Evolutionary conservation across 345 rosid species (phyloP).

Genomic region (Salix purpurea): DNA sequence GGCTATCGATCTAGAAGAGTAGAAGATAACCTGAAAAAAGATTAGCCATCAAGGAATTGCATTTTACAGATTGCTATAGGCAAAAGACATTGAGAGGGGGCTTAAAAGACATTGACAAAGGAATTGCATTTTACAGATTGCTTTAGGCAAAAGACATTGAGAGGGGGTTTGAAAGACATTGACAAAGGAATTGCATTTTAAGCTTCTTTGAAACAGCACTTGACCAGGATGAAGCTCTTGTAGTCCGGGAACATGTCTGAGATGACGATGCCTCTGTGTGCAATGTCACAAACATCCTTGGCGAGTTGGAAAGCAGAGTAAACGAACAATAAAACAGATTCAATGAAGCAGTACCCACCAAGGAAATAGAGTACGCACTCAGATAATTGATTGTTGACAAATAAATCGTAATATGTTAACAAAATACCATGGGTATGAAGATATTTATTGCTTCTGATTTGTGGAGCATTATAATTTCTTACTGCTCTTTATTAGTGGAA

Average conservation of each 20-base stretch:
- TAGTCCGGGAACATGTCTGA: slow-evolving; percentile 62
- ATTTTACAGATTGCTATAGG: neutral
- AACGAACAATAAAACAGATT: slow-evolving; percentile 37
- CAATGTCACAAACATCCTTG: slow-evolving; percentile 63
- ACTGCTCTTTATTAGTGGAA: neutral
- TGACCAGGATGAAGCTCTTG: slow-evolving; percentile 65
- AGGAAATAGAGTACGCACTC: neutral
- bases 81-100: neutral
- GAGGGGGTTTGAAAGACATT: neutral
- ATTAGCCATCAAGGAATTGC: slow-evolving; percentile 5
- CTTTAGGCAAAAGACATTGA: neutral
- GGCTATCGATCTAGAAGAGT: slow-evolving; percentile 60
- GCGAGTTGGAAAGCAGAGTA: slow-evolving; percentile 65
- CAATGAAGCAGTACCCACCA: slow-evolving; percentile 60
- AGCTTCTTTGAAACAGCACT: neutral
- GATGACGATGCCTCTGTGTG: slow-evolving; percentile 58
- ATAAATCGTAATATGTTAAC: neutral
- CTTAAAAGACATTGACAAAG: neutral
- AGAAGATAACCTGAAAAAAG: slow-evolving; percentile 47
- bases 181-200: too few relatives aligned
- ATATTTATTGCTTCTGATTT: neutral
- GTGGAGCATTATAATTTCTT: neutral
- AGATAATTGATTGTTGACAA: neutral
- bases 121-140: too few relatives aligned
- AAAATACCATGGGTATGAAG: neutral